Conservation (phyloP, 768 basidiomycete genomes). For the Kockovaella imperatae region DNA sequence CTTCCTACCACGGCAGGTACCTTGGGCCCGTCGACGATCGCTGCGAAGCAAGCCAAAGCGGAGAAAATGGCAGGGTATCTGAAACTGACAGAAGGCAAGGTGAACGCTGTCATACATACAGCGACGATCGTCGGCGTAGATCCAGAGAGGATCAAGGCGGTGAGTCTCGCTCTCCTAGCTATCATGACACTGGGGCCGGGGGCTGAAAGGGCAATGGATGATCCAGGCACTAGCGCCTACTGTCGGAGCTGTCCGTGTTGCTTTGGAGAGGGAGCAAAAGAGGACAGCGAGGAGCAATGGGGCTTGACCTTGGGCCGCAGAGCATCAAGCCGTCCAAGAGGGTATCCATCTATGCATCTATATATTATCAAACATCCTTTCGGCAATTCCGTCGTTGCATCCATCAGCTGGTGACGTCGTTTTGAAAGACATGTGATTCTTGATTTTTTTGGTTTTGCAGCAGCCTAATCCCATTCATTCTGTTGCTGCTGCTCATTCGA, state of each 20-base stretch:
- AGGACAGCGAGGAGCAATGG: no score
- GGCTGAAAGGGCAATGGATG: background rate
- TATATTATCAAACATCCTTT: no score
- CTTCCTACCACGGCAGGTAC: conserved; percentile 59
- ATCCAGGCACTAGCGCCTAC: conserved; percentile 33
- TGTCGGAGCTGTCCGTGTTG: conserved; percentile 28
- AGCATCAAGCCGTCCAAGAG: no score
- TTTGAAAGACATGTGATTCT: no score
- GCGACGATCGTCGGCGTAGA: conserved; percentile 23
- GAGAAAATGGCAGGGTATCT: conserved; percentile 83
- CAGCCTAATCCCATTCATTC: no score
- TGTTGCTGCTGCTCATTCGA: no score
- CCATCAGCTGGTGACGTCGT: no score
- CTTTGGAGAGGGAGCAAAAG: conserved; percentile 24
- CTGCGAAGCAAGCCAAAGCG: conserved; percentile 61
- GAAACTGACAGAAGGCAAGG: conserved; percentile 69
- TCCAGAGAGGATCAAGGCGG: conserved; percentile 31
- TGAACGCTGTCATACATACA: conserved; percentile 61
- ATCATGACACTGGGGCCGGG: no score
- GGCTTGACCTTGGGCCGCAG: no score
- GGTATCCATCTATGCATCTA: no score
- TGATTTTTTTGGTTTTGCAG: no score
- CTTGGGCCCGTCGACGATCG: conserved; percentile 21
- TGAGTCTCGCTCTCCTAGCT: conserved; percentile 12
- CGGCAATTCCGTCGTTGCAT: no score